A percentile compares a stretch with the other conserved stretches of the same genome.
Evolutionary conservation across 345 rosid species (phyloP).

Genomic region (Ceriops zippeliana): DNA sequence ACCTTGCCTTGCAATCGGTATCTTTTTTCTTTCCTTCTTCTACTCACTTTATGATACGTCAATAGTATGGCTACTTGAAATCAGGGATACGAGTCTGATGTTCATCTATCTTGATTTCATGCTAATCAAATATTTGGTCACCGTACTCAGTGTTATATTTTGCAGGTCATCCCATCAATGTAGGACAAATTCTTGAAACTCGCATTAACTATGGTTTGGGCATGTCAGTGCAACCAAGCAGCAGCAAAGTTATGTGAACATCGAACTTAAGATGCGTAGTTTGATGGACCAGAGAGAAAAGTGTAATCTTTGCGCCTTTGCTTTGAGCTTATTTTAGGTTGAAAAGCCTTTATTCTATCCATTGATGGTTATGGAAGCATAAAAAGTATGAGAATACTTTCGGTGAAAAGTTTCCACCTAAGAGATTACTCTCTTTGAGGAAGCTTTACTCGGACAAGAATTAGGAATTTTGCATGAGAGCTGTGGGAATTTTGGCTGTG

Average conservation of each 20-base stretch:
- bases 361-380: background rate
- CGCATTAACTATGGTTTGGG: too few relatives aligned
- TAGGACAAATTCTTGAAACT: too few relatives aligned
- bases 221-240: too few relatives aligned
- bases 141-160: too few relatives aligned
- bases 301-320: background rate
- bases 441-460: background rate
- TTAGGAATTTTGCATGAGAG: background rate
- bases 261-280: background rate
- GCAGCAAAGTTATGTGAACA: too few relatives aligned
- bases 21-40: slow-evolving; percentile 17
- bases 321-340: background rate
- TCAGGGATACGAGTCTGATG: background rate
- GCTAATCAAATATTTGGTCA: background rate
- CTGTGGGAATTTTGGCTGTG: background rate
- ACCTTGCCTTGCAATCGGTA: slow-evolving; percentile 91
- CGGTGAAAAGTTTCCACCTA: background rate
- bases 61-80: background rate
- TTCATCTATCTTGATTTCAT: background rate
- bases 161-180: too few relatives aligned
- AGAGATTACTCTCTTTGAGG: background rate
- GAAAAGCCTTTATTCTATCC: background rate
- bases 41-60: background rate
- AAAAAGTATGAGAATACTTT: background rate
- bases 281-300: background rate